Evolutionary conservation across 441 rosid species (phyloP), one percentile per base, ranked within the genome.

Genomic region (Syzygium malaccense): DNA sequence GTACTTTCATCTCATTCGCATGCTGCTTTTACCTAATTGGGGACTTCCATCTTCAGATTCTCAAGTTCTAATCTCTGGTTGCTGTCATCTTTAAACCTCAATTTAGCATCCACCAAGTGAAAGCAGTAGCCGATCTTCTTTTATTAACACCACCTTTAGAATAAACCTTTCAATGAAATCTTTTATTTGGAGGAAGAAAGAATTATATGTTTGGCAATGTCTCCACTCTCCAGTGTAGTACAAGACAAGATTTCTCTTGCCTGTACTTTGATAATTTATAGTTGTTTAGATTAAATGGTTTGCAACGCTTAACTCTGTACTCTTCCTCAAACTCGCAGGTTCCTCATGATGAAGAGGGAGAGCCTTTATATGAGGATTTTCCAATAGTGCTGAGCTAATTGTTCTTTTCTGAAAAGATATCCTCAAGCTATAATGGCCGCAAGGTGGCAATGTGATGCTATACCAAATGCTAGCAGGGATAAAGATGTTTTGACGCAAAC

Each of bases 311-410:
- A 75, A 75, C 84, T 75, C 25, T 0, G 2, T 25, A 23, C 53
- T 18, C 53, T 20, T 41, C 83, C 49, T 37, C 86, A 89, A 88
- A 33, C 64, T 85, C 75, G 9, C 95, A 98, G 98, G 96, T 97
- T 89, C 98, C 98, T 41, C 94, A 93, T 90, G 98, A 96, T 71
- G 98, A 93, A 80, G 99, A 98, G 90, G 99, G 98, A 80, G 99
- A 95, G 87, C 98, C 98, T 54, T 85, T 93, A 17, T 97, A 95
- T 85, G 98, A 96, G 85, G 99, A 98, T 90, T 96, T 98, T 99
- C 93, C 92, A 92, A 91, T 91, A 88, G 78, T 98, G 99, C 91
- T 95, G 97, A 12, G 91, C 91, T 30, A 87, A 88, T 87, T 96
- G 96, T 90, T 95, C 96, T 64, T 97, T 98, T 91, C 93, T 98